A percentile compares a stretch with the other conserved stretches of the same genome.
Evolutionary conservation across 208 protist species (phyloP).

Genomic region (Crithidia bombi): DNA sequence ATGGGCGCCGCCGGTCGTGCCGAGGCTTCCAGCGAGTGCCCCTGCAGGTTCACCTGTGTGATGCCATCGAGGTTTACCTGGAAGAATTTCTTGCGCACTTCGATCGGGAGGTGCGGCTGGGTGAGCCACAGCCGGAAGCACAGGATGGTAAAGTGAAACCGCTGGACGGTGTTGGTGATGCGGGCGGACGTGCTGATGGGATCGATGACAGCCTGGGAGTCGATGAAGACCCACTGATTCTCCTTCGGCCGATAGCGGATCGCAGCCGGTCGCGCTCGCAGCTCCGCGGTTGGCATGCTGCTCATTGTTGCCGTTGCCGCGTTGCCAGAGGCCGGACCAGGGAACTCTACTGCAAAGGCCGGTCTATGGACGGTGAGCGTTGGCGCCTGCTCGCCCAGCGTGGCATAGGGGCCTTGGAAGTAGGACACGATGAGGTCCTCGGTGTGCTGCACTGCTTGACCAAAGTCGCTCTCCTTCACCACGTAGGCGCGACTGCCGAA

Average conservation of each 20-base stretch:
- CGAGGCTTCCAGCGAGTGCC: conserved; percentile 49
- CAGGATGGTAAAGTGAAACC: conserved; percentile 80
- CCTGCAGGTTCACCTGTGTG: conserved; percentile 57
- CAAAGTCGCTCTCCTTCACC: conserved; percentile 68
- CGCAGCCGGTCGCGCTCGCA: conserved; percentile 73
- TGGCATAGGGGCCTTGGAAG: conserved; percentile 76
- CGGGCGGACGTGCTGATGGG: conserved; percentile 63
- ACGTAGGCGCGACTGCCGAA: conserved; percentile 84
- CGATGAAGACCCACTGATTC: conserved; percentile 91
- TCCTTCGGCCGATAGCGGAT: conserved; percentile 87
- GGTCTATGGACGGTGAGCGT: conserved; percentile 85
- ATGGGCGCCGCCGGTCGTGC: conserved; percentile 71
- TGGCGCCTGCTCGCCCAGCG: conserved; percentile 81
- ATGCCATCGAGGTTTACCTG: conserved; percentile 72
- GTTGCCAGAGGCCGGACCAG: not conserved
- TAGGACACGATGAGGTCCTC: conserved; percentile 76
- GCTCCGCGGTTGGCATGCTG: conserved; percentile 25
- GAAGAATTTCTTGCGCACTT: conserved; percentile 85
- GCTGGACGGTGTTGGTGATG: conserved; percentile 61
- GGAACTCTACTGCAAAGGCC: conserved; percentile 72
- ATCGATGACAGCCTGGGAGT: conserved; percentile 73
- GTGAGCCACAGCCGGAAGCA: conserved; percentile 81
- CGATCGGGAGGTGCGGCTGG: conserved; percentile 86
- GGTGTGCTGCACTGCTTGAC: conserved; percentile 70
- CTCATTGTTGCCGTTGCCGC: not conserved